Conservation (phyloP, 495 filamentous ascomycete genomes). For the Neurospora hispaniola region DNA sequence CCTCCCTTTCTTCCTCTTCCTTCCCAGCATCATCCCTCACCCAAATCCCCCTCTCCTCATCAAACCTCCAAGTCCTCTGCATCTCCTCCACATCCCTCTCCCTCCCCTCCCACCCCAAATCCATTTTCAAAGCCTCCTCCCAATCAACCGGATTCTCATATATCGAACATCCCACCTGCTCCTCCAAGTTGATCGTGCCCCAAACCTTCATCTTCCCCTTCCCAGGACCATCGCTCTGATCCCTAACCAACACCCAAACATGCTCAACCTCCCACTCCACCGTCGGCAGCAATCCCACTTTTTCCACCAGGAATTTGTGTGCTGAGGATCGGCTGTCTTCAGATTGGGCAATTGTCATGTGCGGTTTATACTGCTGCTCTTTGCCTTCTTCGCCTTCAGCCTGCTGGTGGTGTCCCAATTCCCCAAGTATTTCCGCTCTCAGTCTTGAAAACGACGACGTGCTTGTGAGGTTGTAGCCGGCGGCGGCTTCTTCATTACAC, state of each 20-base stretch:
- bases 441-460: neutral
- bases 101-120: neutral
- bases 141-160: constrained; percentile 3
- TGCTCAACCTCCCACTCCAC: constrained; percentile 32
- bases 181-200: constrained; percentile 30
- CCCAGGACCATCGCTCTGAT: constrained; percentile 12
- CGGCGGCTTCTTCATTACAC: neutral
- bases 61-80: constrained; percentile 4
- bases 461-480: too few species aligned
- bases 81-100: neutral
- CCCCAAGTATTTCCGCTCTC: constrained; percentile 10
- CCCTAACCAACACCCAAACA: constrained; percentile 37
- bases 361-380: constrained; percentile 19
- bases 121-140: constrained; percentile 6
- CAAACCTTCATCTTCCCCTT: constrained; percentile 32
- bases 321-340: constrained; percentile 21
- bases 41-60: neutral
- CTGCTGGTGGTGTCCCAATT: constrained; percentile 10
- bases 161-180: neutral
- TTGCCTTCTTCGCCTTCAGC: neutral
- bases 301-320: constrained; percentile 35
- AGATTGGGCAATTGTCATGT: constrained; percentile 47
- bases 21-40: neutral
- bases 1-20: constrained; percentile 4
- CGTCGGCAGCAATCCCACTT: constrained; percentile 27